Evolutionary conservation across 2,329 filamentous ascomycete genomes (phyloP), one percentile per base, ranked within the genome.

Genomic region (Colletotrichum incanum): DNA sequence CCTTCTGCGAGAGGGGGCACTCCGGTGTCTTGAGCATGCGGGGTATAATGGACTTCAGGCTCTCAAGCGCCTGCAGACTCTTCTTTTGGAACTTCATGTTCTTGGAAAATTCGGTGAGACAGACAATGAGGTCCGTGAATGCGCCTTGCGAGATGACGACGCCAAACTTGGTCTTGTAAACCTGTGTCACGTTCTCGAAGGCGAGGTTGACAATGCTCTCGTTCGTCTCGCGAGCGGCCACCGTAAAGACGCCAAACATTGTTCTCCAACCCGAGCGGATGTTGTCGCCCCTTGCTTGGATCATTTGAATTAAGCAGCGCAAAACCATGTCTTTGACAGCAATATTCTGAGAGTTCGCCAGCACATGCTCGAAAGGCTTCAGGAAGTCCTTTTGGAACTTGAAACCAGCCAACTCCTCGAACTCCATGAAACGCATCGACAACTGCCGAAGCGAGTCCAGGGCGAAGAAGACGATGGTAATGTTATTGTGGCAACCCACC

Each of bases 351-450:
- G 95, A 96, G 80, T 99, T 98, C 70, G 93, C 92, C 85, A 99
- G 94, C 77, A 99, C 95, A 81, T 98, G 94, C 84, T 99, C 96
- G 77, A 99, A 99, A 0, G 97, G 96, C 82, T 98, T 98, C 65
- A 99, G 84, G 81, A 99, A 99, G 80, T 99, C 96, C 81, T 99
- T 99, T 78, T 99, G 96, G 79, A 99, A 99, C 82, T 98, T 98
- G 89, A 99, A 99, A 78, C 97, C 96, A 1, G 96, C 94, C 76
- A 99, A 84, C 81, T 99, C 96, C 80, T 98, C 96, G 73, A 98
- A 95, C 82, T 99, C 96, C 93, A 99, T 94, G 80, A 99, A 99
- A 23, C 95, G 93, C 95, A 99, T 98, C 0, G 96, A 98, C 50
- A 99, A 85, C 81, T 99, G 96, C 50, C 97, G 91, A 55, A 99